phyloP scores from a whole-genome alignment of 768 basidiomycete genomes.

The Tylopilus plumbeoviolaceoides region DNA sequence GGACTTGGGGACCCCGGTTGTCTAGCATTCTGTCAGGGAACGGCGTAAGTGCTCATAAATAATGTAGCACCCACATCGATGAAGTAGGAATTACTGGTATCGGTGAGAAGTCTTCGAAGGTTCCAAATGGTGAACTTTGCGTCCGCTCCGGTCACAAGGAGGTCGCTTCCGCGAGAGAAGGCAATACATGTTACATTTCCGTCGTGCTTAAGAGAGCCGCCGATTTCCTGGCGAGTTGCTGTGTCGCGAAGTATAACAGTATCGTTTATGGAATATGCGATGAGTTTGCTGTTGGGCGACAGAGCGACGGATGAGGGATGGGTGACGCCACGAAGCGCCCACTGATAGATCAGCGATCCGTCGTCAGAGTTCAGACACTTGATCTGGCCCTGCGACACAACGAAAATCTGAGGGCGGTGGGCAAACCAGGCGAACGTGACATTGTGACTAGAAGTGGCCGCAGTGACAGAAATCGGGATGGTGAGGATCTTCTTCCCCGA shows the following conservation, averaged over 20 bases:
- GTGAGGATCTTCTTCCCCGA: slow-evolving; percentile 13
- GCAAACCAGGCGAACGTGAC: slow-evolving; percentile 9
- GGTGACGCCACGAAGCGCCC: slow-evolving; percentile 8
- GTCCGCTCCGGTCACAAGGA: slow-evolving; percentile 2
- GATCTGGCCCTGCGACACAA: slow-evolving; percentile 16
- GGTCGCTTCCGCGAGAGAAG: slow-evolving; percentile 9
- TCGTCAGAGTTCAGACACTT: slow-evolving; percentile 15
- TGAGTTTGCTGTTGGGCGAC: slow-evolving; percentile 11
- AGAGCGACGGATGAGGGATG: slow-evolving; percentile 9
- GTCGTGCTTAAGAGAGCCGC: slow-evolving; percentile 3
- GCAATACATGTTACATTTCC: slow-evolving; percentile 11
- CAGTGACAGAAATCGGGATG: slow-evolving; percentile 13
- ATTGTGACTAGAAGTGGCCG: not conserved
- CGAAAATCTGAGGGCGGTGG: slow-evolving; percentile 10
- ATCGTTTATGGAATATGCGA: slow-evolving; percentile 14
- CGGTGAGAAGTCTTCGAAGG: slow-evolving; percentile 1
- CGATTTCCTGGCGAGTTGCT: slow-evolving; percentile 7
- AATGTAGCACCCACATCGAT: not conserved
- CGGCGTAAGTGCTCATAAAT: not conserved
- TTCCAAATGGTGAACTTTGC: slow-evolving; percentile 15
- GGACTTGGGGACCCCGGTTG: not conserved
- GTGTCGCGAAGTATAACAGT: slow-evolving; percentile 10
- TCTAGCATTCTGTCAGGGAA: slow-evolving; percentile 1
- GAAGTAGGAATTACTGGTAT: not conserved
- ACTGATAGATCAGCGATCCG: slow-evolving; percentile 11